These are phyloP conservation scores for Achaetomiella virescens DNA, from an alignment of 495 filamentous ascomycete genomes.

Conservation along the genomic window DNA sequence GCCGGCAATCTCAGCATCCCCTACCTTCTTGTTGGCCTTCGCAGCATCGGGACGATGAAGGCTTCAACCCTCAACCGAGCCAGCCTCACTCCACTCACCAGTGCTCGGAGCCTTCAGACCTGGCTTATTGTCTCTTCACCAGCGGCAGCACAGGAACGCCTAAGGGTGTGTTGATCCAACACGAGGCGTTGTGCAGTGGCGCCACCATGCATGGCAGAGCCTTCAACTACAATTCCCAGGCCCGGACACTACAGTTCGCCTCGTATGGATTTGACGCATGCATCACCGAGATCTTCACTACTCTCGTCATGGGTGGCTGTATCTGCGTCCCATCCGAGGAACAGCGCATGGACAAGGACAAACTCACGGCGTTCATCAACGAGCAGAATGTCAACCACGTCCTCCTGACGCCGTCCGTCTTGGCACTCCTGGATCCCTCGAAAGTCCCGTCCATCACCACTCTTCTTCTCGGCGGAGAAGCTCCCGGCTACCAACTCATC, in stretches of 20 bases:
- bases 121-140: slow-evolving; percentile 4
- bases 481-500: not conserved
- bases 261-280: slow-evolving; percentile 2
- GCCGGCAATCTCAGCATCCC: not conserved
- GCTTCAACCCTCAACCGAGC: not conserved
- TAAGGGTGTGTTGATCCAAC: slow-evolving; percentile 3
- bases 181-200: not conserved
- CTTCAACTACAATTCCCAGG: not conserved
- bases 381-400: not conserved
- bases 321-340: slow-evolving; percentile 6
- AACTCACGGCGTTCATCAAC: not conserved
- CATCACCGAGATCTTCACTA: slow-evolving; percentile 6
- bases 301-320: slow-evolving; percentile 2
- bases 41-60: not conserved
- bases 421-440: not conserved
- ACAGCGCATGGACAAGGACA: slow-evolving; percentile 3
- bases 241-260: slow-evolving; percentile 4
- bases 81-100: not conserved
- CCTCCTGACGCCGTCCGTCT: not conserved
- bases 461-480: slow-evolving; percentile 4
- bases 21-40: not conserved
- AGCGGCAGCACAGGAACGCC: slow-evolving; percentile 6
- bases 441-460: not conserved
- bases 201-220: not conserved
- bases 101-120: not conserved